Percentiles rank a stretch among this genome's conserved stretches.
Conservation (phyloP, 768 basidiomycete genomes). For the Tylopilus vinaceipallidus region DNA sequence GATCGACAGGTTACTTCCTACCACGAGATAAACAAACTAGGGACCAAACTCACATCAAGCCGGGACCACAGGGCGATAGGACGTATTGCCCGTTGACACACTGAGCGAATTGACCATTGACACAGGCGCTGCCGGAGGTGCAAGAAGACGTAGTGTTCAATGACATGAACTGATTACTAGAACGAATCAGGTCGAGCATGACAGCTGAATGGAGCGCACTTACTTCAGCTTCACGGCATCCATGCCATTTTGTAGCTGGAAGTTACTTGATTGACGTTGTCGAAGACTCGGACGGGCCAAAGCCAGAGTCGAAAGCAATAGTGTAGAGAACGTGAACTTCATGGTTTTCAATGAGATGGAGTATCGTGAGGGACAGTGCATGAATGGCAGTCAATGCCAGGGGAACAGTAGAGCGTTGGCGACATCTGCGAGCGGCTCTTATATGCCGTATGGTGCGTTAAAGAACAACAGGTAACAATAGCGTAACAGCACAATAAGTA, state of each 20-base stretch:
- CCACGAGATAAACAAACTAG: background rate
- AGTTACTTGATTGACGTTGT: slow-evolving; percentile 22
- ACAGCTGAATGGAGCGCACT: slow-evolving; percentile 5
- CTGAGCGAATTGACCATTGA: slow-evolving; percentile 49
- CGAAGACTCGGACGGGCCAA: slow-evolving; percentile 37
- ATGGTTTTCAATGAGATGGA: slow-evolving; percentile 19
- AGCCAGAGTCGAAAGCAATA: slow-evolving; percentile 26
- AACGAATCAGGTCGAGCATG: slow-evolving; percentile 2
- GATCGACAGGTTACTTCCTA: background rate
- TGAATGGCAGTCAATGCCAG: slow-evolving; percentile 26
- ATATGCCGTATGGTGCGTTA: slow-evolving; percentile 17
- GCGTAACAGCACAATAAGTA: too few species aligned
- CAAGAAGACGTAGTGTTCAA: slow-evolving; percentile 34
- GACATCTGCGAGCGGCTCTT: slow-evolving; percentile 10
- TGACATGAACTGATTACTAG: slow-evolving; percentile 21
- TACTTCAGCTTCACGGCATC: slow-evolving; percentile 43
- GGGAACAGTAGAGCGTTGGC: too few species aligned
- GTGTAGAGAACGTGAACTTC: slow-evolving; percentile 39
- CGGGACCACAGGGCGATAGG: slow-evolving; percentile 19
- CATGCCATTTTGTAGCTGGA: slow-evolving; percentile 40
- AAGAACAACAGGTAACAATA: slow-evolving; percentile 19
- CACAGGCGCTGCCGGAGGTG: slow-evolving; percentile 45
- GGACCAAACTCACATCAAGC: slow-evolving; percentile 17
- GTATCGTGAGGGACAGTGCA: slow-evolving; percentile 7
- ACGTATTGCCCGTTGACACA: slow-evolving; percentile 48